phyloP scores from a whole-genome alignment of 2,329 filamentous ascomycete genomes.

The Onygena corvina region DNA sequence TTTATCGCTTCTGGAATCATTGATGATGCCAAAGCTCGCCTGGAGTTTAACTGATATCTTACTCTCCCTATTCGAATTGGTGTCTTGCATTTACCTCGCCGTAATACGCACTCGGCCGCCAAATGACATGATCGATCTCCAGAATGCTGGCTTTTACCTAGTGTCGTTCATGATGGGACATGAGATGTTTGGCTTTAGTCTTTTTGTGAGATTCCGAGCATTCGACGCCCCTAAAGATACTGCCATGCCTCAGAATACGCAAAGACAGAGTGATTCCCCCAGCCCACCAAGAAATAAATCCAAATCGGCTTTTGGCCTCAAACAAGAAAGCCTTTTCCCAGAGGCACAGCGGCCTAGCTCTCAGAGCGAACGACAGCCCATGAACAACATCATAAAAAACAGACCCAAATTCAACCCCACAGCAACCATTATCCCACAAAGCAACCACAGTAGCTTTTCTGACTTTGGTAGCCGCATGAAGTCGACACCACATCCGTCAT shows the following conservation, averaged over 20 bases:
- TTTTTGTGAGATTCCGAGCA: constrained; percentile 14
- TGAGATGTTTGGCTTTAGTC: constrained; percentile 25
- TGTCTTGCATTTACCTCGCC: constrained; percentile 29
- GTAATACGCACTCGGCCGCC: constrained; percentile 24
- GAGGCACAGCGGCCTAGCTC: not conserved
- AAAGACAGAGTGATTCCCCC: not conserved
- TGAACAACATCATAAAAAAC: not conserved
- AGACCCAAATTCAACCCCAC: not conserved
- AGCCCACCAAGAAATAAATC: not conserved
- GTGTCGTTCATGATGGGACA: constrained; percentile 31
- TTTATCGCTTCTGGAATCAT: constrained; percentile 29
- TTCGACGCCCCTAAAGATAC: not conserved
- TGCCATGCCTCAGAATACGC: not conserved
- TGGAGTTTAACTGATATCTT: constrained; percentile 32
- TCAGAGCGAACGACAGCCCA: not conserved
- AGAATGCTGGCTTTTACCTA: constrained; percentile 30
- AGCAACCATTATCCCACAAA: not conserved
- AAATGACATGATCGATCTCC: constrained; percentile 26
- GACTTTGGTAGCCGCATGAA: constrained; percentile 1
- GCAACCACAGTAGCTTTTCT: not conserved
- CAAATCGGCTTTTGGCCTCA: not conserved
- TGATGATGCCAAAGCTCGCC: constrained; percentile 27
- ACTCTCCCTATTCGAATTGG: constrained; percentile 28
- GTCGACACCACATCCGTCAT: constrained; percentile 11
- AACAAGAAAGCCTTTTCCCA: constrained; percentile 1